Evolutionary conservation across 768 basidiomycete genomes (phyloP), one percentile per base, ranked within the genome.

Genomic region (Boletellus emodensis): DNA sequence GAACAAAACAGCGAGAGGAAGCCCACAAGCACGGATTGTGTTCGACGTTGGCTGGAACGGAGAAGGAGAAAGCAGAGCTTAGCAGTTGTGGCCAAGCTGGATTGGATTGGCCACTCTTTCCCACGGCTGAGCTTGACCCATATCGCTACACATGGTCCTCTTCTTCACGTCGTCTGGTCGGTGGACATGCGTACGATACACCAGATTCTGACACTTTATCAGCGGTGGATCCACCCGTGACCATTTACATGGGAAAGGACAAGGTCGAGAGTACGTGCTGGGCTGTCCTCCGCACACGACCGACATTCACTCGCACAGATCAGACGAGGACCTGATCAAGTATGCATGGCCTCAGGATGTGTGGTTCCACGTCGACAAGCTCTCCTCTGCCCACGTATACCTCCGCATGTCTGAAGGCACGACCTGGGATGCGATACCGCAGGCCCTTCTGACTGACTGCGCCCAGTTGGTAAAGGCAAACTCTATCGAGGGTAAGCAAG

Each of bases 311-410:
- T 32, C 56, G 49, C 44, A 45, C 50, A 60, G 55, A 53, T 53
- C 66, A 98, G 95, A 99, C 72, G 95, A 98, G 67, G 94, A 96
- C 43, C 72, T 98, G 44, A 92, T 98, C 61, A 89, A 83, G 69
- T 96, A 92, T 61, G 94, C 88, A 7, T 87, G 86, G 85, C 86
- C 88, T 8, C 82, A 87, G 67, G 90, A 92, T 53, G 71, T 91
- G 46, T 91, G 90, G 91, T 96, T 98, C 57, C 96, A 98, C 68
- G 96, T 99, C 54, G 96, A 98, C 75, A 95, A 94, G 67, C 82
- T 98, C 26, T 95, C 92, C 0, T 96, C 94, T 3, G 94, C 94
- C 1, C 93, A 97, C 67, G 94, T 98, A 36, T 98, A 98, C 66
- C 74, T 98, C n/a, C 86, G 94, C 32, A 82, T 97, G 76, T 79